Evolutionary conservation across 1,284 basidiomycete genomes (phyloP).

Genomic region (Tylopilus orsonianus): DNA sequence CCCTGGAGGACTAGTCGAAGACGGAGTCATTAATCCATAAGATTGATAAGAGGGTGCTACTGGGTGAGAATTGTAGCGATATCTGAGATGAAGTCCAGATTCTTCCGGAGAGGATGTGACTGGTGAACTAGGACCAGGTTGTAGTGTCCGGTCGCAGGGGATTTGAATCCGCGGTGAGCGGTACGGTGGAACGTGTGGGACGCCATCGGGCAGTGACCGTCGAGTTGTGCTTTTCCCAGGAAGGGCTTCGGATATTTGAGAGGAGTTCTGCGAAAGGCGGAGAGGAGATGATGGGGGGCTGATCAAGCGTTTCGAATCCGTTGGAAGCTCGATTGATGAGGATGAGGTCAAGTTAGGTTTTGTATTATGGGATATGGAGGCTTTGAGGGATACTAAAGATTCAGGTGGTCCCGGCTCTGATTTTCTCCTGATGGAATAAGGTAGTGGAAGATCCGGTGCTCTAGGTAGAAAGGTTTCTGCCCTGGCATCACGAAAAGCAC

Average conservation of each 20-base stretch:
- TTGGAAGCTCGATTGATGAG: not conserved
- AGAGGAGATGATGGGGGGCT: not conserved
- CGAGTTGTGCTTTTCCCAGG: not conserved
- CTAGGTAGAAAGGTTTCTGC: conserved; percentile 29
- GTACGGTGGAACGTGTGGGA: not conserved
- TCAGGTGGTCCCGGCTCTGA: not conserved
- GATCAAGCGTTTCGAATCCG: not conserved
- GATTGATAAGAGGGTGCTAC: not conserved
- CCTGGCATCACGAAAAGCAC: conserved; percentile 35
- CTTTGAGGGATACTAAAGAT: not conserved
- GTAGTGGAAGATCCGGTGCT: conserved; percentile 30
- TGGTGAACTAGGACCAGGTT: conserved; percentile 12
- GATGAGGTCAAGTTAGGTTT: conserved; percentile 1
- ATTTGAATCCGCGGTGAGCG: conserved; percentile 21
- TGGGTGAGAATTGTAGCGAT: conserved; percentile 10
- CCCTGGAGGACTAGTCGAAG: conserved; percentile 8
- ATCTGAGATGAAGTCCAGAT: conserved; percentile 4
- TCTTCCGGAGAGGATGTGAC: conserved; percentile 23
- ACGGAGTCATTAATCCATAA: conserved; percentile 8
- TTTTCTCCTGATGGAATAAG: conserved; percentile 1
- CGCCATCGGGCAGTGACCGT: conserved; percentile 7
- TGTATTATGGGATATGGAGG: not conserved
- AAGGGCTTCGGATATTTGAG: conserved; percentile 3
- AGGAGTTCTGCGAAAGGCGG: conserved; percentile 6
- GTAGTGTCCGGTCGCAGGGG: conserved; percentile 9